These are phyloP conservation scores for Agarophyton chilense DNA, from an alignment of 23 red algal species.

Conservation along the genomic window DNA sequence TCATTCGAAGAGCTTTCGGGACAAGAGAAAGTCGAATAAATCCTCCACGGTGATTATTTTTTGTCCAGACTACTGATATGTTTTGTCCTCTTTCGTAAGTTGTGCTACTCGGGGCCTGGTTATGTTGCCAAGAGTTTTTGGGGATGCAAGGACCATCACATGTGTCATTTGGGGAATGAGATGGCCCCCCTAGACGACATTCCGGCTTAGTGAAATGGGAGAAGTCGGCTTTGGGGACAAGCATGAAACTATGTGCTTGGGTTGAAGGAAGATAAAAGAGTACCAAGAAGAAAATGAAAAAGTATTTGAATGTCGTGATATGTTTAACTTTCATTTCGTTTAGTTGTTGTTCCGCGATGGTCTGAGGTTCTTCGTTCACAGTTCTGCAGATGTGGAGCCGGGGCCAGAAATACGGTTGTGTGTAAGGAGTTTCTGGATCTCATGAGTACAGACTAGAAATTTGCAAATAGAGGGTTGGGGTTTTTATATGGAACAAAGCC, in stretches of 20 bases:
- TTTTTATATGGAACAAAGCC: too few species aligned
- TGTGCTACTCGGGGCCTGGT: background rate
- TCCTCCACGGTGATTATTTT: conserved; percentile 62
- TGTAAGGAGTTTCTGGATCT: too few species aligned
- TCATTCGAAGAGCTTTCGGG: conserved; percentile 5
- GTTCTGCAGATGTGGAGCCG: too few species aligned
- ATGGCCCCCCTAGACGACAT: conserved; percentile 15
- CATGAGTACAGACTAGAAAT: too few species aligned
- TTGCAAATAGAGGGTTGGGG: too few species aligned
- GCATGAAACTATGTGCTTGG: conserved; percentile 7
- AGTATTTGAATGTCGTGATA: too few species aligned
- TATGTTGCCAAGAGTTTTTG: background rate
- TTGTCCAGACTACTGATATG: conserved; percentile 15
- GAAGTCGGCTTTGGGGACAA: conserved; percentile 12
- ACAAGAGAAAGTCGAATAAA: conserved; percentile 40
- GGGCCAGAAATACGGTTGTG: too few species aligned
- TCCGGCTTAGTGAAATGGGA: conserved; percentile 23
- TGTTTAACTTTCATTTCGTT: too few species aligned
- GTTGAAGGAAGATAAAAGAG: background rate
- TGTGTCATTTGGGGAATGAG: conserved; percentile 22
- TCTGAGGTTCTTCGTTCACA: too few species aligned
- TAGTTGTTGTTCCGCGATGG: too few species aligned
- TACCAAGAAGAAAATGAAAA: too few species aligned
- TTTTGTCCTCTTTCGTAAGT: conserved; percentile 30
- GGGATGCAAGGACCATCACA: conserved; percentile 13